Evolutionary conservation across 2,329 filamentous ascomycete species (phyloP).

Genomic region (Fusarium haematococcum): DNA sequence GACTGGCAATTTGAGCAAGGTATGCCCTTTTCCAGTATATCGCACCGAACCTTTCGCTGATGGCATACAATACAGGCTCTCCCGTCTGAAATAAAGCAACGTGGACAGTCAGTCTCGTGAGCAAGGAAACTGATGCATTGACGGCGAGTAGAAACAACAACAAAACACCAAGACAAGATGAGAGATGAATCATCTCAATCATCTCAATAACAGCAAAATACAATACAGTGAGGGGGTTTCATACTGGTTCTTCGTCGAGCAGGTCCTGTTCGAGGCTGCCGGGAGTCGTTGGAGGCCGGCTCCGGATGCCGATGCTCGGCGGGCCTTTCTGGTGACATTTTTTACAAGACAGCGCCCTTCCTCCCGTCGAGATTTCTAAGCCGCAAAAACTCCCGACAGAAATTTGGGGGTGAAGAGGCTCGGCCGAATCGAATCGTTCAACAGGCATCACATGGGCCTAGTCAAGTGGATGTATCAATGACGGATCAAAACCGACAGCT

Average conservation of each 20-base stretch:
- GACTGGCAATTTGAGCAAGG: slow-evolving; percentile 62
- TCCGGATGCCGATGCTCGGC: background rate
- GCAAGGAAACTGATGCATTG: background rate
- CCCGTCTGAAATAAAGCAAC: slow-evolving; percentile 42
- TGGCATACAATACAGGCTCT: slow-evolving; percentile 62
- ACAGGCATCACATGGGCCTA: background rate
- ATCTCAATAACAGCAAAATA: background rate
- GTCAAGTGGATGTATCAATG: background rate
- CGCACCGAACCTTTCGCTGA: slow-evolving; percentile 63
- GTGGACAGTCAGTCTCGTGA: background rate
- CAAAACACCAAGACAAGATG: background rate
- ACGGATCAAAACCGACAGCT: background rate
- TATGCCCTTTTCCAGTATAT: slow-evolving; percentile 58
- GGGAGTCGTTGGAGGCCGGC: background rate
- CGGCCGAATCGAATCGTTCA: background rate
- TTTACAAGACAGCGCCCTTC: background rate
- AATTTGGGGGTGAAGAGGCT: background rate
- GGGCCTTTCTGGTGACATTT: slow-evolving; percentile 22
- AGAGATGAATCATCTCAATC: background rate
- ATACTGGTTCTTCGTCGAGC: slow-evolving; percentile 28
- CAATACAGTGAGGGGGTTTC: background rate
- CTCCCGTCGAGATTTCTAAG: background rate
- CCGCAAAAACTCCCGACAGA: background rate
- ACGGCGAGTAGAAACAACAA: background rate
- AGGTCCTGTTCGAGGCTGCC: background rate